Base-by-base conservation (phyloP, 1,284 basidiomycete species). In the Moesziomyces sp. region DNA sequence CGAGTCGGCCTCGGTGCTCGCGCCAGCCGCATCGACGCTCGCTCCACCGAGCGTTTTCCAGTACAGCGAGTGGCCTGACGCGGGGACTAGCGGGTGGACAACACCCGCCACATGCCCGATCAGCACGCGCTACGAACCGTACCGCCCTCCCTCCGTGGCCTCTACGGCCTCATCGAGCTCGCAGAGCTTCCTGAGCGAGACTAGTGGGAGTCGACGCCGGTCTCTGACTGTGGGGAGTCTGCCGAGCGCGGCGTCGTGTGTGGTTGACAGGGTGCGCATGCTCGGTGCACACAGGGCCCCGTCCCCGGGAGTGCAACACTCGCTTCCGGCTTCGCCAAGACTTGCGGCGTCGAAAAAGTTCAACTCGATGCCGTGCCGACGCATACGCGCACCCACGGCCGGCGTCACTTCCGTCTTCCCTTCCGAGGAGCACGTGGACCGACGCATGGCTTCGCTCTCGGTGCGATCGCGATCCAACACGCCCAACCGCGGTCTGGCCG, bases 281-380 rank as follows among this genome's bases (percentile, higher is more conserved):
- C 14, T 65, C 30, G 40, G 26, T 23, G 48, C 50, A 10, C n/a
- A n/a, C 34, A 26, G 55, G 2, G 40, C 61, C 5, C 61, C 46
- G 30, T 49, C 61, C 1, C 54, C 55, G 1, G 43, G 9, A 10
- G n/a, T 19, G n/a, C 62, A 49, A 19, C 28, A 21, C 6, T 50
- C 51, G 3, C 16, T 58, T 5, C 51, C 51, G 9, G 44, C 55
- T 0, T 54, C 62, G 2, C 56, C 62, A 0, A 38, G 55, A 19
- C 18, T 43, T 19, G 34, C 34, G 8, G 14, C 52, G 4, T 23
- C 52, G 8, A 46, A 28, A 16, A 53, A 54, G 13, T 65, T 52
- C n/a, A 58, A 34, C 35, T 65, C 62, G 28, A 54, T 54, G 55
- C 62, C 62, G 9, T 44, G 56, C 34, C 51, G 56, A 9, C 46